Percentiles rank a stretch among this genome's conserved stretches.
Conservation (phyloP, 192 early-diverging fungal genomes). For the Backusella morwellensis region DNA sequence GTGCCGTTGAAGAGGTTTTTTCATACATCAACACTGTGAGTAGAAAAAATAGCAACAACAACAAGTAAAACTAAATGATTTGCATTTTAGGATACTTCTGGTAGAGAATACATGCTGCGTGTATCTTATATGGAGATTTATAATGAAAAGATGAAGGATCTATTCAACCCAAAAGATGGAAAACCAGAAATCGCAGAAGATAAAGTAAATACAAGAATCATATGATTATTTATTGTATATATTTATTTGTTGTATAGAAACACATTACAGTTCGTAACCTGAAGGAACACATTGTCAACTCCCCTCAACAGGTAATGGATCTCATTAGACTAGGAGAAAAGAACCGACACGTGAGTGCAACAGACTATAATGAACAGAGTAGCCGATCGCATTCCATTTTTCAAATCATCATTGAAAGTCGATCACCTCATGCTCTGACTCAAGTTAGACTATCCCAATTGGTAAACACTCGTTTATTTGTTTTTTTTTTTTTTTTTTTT, state of each 20-base stretch:
- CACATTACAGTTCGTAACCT: conserved; percentile 49
- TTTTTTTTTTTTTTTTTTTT: neutral
- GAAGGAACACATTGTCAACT: conserved; percentile 72
- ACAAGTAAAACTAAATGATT: neutral
- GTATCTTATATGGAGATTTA: conserved; percentile 99
- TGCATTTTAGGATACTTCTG: conserved; percentile 7
- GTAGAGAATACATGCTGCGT: conserved; percentile 80
- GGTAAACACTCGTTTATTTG: conserved; percentile 9
- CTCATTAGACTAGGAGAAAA: conserved; percentile 74
- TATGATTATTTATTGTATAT: neutral
- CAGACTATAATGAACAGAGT: conserved; percentile 90
- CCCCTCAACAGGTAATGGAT: conserved; percentile 71
- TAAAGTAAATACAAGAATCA: conserved; percentile 24
- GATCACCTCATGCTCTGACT: neutral
- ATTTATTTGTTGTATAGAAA: conserved; percentile 43
- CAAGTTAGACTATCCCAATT: conserved; percentile 37
- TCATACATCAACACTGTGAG: conserved; percentile 62
- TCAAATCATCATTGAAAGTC: conserved; percentile 58
- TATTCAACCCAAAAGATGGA: conserved; percentile 77
- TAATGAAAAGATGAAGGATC: conserved; percentile 89
- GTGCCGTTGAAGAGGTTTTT: conserved; percentile 77
- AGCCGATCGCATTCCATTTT: conserved; percentile 97
- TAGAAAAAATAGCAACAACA: neutral
- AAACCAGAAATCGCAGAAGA: conserved; percentile 75
- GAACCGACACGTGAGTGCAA: conserved; percentile 84